A percentile compares a stretch with the other conserved stretches of the same genome.
phyloP scores from a whole-genome alignment of 345 rosid species.

The Rhizophora apiculata region DNA sequence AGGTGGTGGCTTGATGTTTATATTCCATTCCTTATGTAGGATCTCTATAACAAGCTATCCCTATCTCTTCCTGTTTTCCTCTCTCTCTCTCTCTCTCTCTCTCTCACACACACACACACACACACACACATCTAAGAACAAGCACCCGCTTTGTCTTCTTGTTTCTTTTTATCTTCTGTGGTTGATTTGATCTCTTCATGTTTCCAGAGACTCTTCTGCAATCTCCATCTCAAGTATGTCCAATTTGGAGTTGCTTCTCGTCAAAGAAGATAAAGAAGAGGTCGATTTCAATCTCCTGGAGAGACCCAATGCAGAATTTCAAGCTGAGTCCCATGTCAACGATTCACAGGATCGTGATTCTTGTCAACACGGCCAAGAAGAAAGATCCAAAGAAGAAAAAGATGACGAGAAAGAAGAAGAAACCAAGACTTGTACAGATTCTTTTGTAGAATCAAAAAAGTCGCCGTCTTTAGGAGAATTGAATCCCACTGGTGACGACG shows the following conservation, averaged over 20 bases:
- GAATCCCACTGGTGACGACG: not conserved
- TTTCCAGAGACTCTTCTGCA: not conserved
- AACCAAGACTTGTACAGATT: not conserved
- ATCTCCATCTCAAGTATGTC: conserved; percentile 16
- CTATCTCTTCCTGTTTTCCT: not conserved
- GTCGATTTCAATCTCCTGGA: conserved; percentile 15
- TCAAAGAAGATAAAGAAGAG: conserved; percentile 24
- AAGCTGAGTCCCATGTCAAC: not conserved
- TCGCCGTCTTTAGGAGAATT: conserved; percentile 1
- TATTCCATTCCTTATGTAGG: not conserved
- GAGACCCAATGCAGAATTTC: too few species aligned
- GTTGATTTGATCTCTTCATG: not conserved
- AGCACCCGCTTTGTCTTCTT: not conserved
- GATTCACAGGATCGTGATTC: not conserved
- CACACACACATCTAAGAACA: too few species aligned
- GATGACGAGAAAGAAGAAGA: not conserved
- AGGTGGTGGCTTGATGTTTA: conserved; percentile 2
- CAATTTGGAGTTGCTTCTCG: conserved; percentile 29
- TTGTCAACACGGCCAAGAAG: not conserved
- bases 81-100: not conserved
- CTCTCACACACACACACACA: too few species aligned
- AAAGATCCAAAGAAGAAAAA: not conserved
- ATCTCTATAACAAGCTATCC: not conserved
- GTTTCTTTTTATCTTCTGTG: not conserved
- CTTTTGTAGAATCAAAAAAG: not conserved